A percentile compares a stretch with the other conserved stretches of the same genome.
These are phyloP conservation scores for Hypoxylon intermedium DNA, from an alignment of 495 filamentous ascomycete genomes.

Conservation along the genomic window DNA sequence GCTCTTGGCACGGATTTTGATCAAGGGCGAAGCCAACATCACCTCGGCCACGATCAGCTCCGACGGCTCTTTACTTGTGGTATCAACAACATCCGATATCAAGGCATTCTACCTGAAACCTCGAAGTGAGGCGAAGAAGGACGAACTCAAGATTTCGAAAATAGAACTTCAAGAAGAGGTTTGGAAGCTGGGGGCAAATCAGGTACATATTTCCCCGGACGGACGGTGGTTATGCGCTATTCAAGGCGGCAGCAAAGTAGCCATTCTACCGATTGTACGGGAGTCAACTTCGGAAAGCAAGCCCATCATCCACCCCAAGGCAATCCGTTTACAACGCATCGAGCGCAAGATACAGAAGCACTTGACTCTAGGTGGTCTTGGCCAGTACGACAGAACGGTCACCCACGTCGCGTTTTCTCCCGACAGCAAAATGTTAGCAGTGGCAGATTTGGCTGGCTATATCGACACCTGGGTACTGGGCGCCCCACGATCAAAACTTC, in stretches of 20 bases:
- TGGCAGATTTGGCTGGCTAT: conserved; percentile 81
- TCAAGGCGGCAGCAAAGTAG: conserved; percentile 81
- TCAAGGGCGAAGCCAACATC: conserved; percentile 87
- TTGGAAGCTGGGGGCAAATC: conserved; percentile 25
- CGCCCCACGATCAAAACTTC: conserved; percentile 50
- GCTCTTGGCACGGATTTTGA: conserved; percentile 72
- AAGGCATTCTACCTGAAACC: conserved; percentile 75
- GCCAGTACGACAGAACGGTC: conserved; percentile 79
- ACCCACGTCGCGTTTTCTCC: conserved; percentile 78
- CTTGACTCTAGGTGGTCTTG: conserved; percentile 70
- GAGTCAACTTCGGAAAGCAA: conserved; percentile 27
- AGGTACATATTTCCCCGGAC: conserved; percentile 78
- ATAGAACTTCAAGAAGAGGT: conserved; percentile 62
- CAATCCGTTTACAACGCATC: conserved; percentile 64
- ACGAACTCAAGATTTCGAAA: conserved; percentile 71
- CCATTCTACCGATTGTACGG: conserved; percentile 55
- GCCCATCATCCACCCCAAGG: conserved; percentile 54
- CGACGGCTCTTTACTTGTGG: conserved; percentile 76
- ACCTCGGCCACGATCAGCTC: conserved; percentile 76
- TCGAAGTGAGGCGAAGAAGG: conserved; percentile 51
- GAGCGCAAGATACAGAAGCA: conserved; percentile 62
- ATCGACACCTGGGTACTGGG: conserved; percentile 82
- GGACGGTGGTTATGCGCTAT: conserved; percentile 80
- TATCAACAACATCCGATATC: conserved; percentile 76
- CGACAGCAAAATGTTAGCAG: conserved; percentile 78